Evolutionary conservation across 495 filamentous ascomycete genomes (phyloP).

Genomic region (Trichoderma gamsii): DNA sequence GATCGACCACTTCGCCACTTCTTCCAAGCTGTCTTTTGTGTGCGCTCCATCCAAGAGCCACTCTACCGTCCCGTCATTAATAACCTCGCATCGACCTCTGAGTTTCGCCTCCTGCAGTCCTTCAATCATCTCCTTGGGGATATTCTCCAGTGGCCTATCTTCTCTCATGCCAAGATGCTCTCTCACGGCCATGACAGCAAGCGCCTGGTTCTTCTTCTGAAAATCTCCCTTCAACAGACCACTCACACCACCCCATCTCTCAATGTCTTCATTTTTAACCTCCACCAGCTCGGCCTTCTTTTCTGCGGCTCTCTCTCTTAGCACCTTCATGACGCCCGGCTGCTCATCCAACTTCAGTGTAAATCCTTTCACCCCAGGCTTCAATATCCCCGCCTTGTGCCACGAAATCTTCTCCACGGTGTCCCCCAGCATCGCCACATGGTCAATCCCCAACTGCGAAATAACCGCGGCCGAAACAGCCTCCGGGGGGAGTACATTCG

Average conservation of each 20-base stretch:
- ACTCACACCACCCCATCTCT: slow-evolving; percentile 33
- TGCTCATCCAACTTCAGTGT: slow-evolving; percentile 27
- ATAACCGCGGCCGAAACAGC: slow-evolving; percentile 36
- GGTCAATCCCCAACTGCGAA: slow-evolving; percentile 45
- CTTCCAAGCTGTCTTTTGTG: slow-evolving; percentile 71
- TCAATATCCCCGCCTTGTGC: slow-evolving; percentile 49
- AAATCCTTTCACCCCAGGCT: slow-evolving; percentile 34
- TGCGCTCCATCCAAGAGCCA: slow-evolving; percentile 94
- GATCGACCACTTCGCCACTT: slow-evolving; percentile 61
- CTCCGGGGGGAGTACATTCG: slow-evolving; percentile 36
- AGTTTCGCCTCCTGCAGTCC: slow-evolving; percentile 62
- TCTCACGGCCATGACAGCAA: slow-evolving; percentile 35
- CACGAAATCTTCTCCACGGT: slow-evolving; percentile 46
- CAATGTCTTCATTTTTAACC: slow-evolving; percentile 30
- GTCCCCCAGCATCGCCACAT: slow-evolving; percentile 42
- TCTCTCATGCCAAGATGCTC: slow-evolving; percentile 34
- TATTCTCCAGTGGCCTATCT: slow-evolving; percentile 16
- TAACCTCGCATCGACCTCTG: slow-evolving; percentile 69
- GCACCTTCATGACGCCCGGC: slow-evolving; percentile 32
- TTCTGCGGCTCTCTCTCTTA: slow-evolving; percentile 34
- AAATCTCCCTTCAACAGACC: slow-evolving; percentile 35
- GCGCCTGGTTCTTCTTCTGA: slow-evolving; percentile 39
- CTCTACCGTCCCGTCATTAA: slow-evolving; percentile 42
- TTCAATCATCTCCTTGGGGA: slow-evolving; percentile 47
- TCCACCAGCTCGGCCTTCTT: slow-evolving; percentile 31